Percentiles rank a stretch among this genome's conserved stretches.
Conservation (phyloP, 2,329 filamentous ascomycete species). For the Trichophyton verrucosum region DNA sequence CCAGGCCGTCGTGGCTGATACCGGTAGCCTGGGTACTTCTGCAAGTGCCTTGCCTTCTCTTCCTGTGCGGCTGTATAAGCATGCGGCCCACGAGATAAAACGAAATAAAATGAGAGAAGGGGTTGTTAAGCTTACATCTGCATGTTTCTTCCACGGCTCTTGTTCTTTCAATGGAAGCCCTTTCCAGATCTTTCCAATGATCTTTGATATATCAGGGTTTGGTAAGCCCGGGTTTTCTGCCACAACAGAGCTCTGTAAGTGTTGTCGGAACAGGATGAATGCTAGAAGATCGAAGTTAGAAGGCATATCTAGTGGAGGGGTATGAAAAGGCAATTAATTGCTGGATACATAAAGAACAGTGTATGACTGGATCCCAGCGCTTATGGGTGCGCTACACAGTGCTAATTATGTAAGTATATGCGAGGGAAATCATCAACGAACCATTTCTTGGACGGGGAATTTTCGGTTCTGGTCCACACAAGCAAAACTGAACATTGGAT, state of each 20-base stretch:
- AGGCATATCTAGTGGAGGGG: background rate
- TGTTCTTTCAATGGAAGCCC: conserved; percentile 62
- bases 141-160: conserved; percentile 74
- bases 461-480: conserved; percentile 59
- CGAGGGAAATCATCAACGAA: conserved; percentile 31
- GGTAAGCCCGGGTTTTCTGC: conserved; percentile 74
- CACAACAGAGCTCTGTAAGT: conserved; percentile 73
- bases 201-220: conserved; percentile 94
- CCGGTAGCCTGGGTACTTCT: conserved; percentile 83
- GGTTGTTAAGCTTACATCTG: conserved; percentile 47
- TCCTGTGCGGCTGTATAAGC: conserved; percentile 39
- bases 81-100: background rate
- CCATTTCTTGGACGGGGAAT: conserved; percentile 60
- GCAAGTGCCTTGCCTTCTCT: conserved; percentile 79
- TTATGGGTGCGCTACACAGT: background rate
- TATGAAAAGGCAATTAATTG: background rate
- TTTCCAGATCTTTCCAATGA: conserved; percentile 89
- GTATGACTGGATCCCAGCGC: background rate
- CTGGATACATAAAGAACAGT: background rate
- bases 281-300: conserved; percentile 45
- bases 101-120: background rate
- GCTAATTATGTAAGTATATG: conserved; percentile 6
- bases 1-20: conserved; percentile 70
- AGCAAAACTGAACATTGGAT: conserved; percentile 45
- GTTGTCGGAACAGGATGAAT: conserved; percentile 94